Evolutionary conservation across 2,329 filamentous ascomycete genomes (phyloP), one percentile per base, ranked within the genome.

Genomic region (Cercospora sesami): DNA sequence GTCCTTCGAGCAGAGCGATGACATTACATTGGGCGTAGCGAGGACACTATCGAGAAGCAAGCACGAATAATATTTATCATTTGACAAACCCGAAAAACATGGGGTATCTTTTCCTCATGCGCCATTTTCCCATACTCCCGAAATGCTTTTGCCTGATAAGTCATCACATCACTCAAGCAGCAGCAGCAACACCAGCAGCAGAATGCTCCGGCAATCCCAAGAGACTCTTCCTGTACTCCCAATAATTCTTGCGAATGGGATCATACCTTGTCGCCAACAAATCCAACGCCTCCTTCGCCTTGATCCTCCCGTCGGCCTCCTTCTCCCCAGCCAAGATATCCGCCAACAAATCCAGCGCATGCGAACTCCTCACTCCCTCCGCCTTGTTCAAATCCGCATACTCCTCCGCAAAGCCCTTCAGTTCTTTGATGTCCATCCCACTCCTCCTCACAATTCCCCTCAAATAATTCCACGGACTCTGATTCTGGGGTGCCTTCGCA

Each of bases 381-480:
- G 80, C 77, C 65, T 78, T 78, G n/a, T 81, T 79, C 48, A 83
- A 63, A 66, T 85, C 78, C 9, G 83, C 86, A 75, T 88, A 89
- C 71, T 83, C 80, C 68, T 80, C 78, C 18, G 83, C 86, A 74
- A 89, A 87, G 1, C 76, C 79, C 75, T 85, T 85, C 76, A 88
- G 79, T 18, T 83, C 82, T 2, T 74, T 79, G 60, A 86, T 72
- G 4, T 80, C 79, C 42, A 84, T 79, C 7, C 82, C 88, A 0
- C 87, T 88, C 75, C 92, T 91, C 67, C 85, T 84, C 68, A 96
- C 79, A 58, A 93, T 88, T 3, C 92, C 95, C 33, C 89, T 84
- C 14, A 97, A 83, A 80, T 97, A 99, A 79, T 93, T 95, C 95
- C 95, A 99, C 1, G 93, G 87, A 73, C 91, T 94, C 79, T 93